A percentile compares a stretch with the other conserved stretches of the same genome.
Conservation (phyloP, 148 eudicot species). For the Pouteria glomerata region DNA sequence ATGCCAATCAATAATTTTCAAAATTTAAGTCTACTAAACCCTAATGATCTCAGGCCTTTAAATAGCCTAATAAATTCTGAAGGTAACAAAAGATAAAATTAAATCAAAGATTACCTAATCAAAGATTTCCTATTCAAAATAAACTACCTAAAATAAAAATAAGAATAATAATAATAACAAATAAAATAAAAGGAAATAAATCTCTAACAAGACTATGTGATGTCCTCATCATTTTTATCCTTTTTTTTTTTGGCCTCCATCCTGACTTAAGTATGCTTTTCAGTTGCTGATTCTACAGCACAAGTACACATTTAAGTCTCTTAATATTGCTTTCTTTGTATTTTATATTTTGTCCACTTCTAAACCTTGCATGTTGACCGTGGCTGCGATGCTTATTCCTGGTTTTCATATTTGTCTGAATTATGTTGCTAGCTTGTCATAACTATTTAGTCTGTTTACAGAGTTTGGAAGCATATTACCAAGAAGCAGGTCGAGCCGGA, state of each 20-base stretch:
- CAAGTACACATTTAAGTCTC: neutral
- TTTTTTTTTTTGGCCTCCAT: neutral
- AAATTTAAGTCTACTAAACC: no score
- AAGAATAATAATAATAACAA: no score
- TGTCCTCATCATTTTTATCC: no score
- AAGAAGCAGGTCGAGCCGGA: conserved; percentile 98
- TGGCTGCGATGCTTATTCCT: neutral
- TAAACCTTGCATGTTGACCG: neutral
- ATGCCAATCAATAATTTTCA: no score
- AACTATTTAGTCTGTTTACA: conserved; percentile 12
- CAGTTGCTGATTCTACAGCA: neutral
- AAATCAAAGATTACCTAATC: no score
- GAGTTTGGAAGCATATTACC: conserved; percentile 94
- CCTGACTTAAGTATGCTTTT: neutral
- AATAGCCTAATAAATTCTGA: no score
- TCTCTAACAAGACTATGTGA: no score
- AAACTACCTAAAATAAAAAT: no score
- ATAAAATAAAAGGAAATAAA: no score
- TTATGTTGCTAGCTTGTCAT: conserved; percentile 6
- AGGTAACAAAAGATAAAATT: no score
- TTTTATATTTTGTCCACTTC: neutral
- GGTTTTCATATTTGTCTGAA: neutral
- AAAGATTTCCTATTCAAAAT: no score
- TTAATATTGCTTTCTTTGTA: neutral
- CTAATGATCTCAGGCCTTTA: no score